These are phyloP conservation scores for Aspergillus sclerotiicarbonarius DNA, from an alignment of 495 filamentous ascomycete species.

Conservation along the genomic window DNA sequence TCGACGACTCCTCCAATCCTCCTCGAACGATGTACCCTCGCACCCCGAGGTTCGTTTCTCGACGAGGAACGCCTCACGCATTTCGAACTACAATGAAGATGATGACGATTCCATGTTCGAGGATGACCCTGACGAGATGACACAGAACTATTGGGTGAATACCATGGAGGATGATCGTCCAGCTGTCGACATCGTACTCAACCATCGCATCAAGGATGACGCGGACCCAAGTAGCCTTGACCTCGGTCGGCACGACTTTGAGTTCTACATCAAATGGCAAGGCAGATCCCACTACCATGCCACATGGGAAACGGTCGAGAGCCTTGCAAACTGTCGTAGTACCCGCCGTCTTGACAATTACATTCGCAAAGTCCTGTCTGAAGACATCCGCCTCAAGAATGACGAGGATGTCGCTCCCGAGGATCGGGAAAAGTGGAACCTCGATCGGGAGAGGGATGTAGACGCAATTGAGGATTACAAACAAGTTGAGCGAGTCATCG, in stretches of 20 bases:
- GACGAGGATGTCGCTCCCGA: slow-evolving; percentile 75
- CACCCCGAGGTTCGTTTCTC: slow-evolving; percentile 84
- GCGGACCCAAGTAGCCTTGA: slow-evolving; percentile 54
- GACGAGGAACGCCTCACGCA: slow-evolving; percentile 77
- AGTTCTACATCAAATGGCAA: slow-evolving; percentile 98
- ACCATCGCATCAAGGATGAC: slow-evolving; percentile 75
- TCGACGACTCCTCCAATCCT: slow-evolving; percentile 60
- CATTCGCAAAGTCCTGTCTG: slow-evolving; percentile 73
- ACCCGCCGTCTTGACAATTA: slow-evolving; percentile 91
- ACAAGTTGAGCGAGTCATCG: slow-evolving; percentile 89
- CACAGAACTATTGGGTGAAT: slow-evolving; percentile 61
- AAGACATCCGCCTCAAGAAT: slow-evolving; percentile 67
- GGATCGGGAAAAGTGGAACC: slow-evolving; percentile 84
- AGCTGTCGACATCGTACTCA: slow-evolving; percentile 85
- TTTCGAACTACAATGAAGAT: slow-evolving; percentile 87
- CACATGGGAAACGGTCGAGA: slow-evolving; percentile 83
- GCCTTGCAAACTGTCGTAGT: slow-evolving; percentile 65
- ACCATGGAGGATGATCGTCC: slow-evolving; percentile 69
- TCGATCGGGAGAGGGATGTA: slow-evolving; percentile 82
- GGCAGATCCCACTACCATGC: slow-evolving; percentile 90
- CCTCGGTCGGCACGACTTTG: slow-evolving; percentile 73
- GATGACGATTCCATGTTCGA: slow-evolving; percentile 74
- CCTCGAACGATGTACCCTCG: slow-evolving; percentile 55
- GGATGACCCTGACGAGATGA: slow-evolving; percentile 57
- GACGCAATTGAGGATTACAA: slow-evolving; percentile 83